A percentile compares a stretch with the other conserved stretches of the same genome.
Conservation (phyloP, 2,329 filamentous ascomycete genomes). For the Talaromyces pinophilus region DNA sequence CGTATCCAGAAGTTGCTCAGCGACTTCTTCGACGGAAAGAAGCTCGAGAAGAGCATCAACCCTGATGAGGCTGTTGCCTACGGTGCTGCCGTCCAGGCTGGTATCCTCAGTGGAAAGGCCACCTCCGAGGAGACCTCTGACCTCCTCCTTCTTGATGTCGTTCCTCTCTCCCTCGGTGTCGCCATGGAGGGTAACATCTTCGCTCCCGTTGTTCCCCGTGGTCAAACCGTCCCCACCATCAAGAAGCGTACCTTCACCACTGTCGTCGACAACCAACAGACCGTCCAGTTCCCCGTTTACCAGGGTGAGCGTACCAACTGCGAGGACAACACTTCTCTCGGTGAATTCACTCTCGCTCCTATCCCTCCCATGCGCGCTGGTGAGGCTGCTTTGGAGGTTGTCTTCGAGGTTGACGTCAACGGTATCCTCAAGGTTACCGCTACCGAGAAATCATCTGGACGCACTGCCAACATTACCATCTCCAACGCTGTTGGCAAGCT, state of each 20-base stretch:
- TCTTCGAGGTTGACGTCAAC: slow-evolving; percentile 99
- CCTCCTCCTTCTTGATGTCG: slow-evolving; percentile 92
- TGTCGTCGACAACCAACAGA: slow-evolving; percentile 65
- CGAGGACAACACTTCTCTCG: slow-evolving; percentile 95
- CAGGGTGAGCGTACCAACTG: slow-evolving; percentile 98
- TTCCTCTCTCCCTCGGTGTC: slow-evolving; percentile 94
- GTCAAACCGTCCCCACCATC: slow-evolving; percentile 72
- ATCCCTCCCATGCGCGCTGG: slow-evolving; percentile 85
- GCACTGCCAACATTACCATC: slow-evolving; percentile 99
- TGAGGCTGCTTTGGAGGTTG: slow-evolving; percentile 93
- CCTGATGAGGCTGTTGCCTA: slow-evolving; percentile 99
- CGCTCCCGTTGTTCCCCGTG: slow-evolving; percentile 83
- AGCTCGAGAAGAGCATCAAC: slow-evolving; percentile 99
- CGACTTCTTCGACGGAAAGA: slow-evolving; percentile 99
- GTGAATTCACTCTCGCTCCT: slow-evolving; percentile 94
- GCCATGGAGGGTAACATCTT: slow-evolving; percentile 99
- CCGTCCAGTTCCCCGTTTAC: slow-evolving; percentile 87
- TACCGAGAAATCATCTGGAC: slow-evolving; percentile 97
- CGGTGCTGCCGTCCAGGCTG: slow-evolving; percentile 97
- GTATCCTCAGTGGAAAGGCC: slow-evolving; percentile 97
- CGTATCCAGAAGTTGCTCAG: slow-evolving; percentile 98
- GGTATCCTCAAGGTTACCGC: slow-evolving; percentile 99
- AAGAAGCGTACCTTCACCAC: slow-evolving; percentile 93
- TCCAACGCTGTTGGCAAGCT: slow-evolving; percentile 99
- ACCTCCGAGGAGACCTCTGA: slow-evolving; percentile 92